Percentiles rank a stretch among this genome's conserved stretches.
These are phyloP conservation scores for Lodderomyces metapsilosis DNA, from an alignment of 1,139 yeast genomes.

Conservation along the genomic window DNA sequence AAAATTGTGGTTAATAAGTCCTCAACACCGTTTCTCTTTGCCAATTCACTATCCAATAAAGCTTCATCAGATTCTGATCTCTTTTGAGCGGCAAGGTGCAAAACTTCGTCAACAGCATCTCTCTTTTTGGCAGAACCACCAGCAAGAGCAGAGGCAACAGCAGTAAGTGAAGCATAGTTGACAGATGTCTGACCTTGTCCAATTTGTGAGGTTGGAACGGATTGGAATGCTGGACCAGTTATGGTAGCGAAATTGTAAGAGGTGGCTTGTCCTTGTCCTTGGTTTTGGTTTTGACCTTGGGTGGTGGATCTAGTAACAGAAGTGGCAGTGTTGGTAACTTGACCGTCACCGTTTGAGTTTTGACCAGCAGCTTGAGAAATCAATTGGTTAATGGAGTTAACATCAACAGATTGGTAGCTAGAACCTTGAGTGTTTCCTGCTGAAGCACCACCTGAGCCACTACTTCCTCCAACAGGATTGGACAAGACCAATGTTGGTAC, in stretches of 20 bases:
- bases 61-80: constrained; percentile 12
- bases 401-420: constrained; percentile 1
- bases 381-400: constrained; percentile 6
- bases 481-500: background rate
- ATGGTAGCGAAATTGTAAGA: constrained; percentile 7
- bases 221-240: constrained; percentile 14
- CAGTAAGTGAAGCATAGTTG: constrained; percentile 12
- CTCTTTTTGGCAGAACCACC: constrained; percentile 7
- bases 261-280: background rate
- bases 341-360: background rate
- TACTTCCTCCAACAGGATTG: background rate
- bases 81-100: constrained; percentile 7
- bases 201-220: constrained; percentile 12
- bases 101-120: constrained; percentile 7
- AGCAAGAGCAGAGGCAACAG: constrained; percentile 12
- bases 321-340: constrained; percentile 7
- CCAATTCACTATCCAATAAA: constrained; percentile 11
- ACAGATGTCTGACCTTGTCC: constrained; percentile 12
- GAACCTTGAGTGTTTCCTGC: constrained; percentile 1
- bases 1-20: constrained; percentile 35
- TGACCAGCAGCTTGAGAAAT: constrained; percentile 8
- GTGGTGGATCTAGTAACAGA: constrained; percentile 2
- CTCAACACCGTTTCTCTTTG: constrained; percentile 33
- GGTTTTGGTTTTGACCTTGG: constrained; percentile 1
- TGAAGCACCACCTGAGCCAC: background rate